These are phyloP conservation scores for Candida sanyiensis DNA, from an alignment of 805 yeast species.

Conservation along the genomic window DNA sequence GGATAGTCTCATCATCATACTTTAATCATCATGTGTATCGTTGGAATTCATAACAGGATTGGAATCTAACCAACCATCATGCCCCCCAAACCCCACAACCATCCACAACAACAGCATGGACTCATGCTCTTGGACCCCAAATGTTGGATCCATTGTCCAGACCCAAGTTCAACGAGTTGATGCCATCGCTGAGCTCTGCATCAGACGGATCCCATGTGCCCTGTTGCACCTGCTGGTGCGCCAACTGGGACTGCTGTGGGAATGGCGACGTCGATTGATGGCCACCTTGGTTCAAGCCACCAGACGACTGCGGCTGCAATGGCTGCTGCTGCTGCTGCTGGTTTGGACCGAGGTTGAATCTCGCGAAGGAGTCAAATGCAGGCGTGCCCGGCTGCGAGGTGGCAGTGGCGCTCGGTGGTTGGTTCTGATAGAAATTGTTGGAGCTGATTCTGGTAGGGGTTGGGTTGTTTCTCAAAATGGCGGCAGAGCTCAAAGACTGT, in stretches of 20 bases:
- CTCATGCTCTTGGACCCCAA: constrained; percentile 24
- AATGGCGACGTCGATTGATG: constrained; percentile 10
- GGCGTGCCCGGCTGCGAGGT: constrained; percentile 29
- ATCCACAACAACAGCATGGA: constrained; percentile 1
- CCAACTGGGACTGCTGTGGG: constrained; percentile 4
- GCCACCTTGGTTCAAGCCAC: constrained; percentile 10
- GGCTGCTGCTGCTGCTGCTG: constrained; percentile 11
- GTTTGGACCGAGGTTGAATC: constrained; percentile 16
- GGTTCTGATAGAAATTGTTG: constrained; percentile 12
- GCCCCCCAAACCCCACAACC: neutral
- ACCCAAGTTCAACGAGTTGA: constrained; percentile 22
- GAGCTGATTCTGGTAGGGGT: constrained; percentile 25
- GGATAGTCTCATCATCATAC: constrained; percentile 1
- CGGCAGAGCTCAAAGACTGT: constrained; percentile 23
- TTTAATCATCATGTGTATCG: constrained; percentile 3
- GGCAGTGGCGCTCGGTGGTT: constrained; percentile 25
- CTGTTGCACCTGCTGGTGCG: constrained; percentile 2
- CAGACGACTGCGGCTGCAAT: constrained; percentile 10
- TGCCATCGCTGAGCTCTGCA: constrained; percentile 22
- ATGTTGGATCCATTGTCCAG: constrained; percentile 24
- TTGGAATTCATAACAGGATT: constrained; percentile 2
- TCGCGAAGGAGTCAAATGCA: constrained; percentile 24
- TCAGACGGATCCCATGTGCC: constrained; percentile 13
- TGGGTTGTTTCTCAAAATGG: constrained; percentile 28
- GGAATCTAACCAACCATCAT: neutral